A percentile compares a stretch with the other conserved stretches of the same genome.
Evolutionary conservation across 345 rosid species (phyloP).

Genomic region (Excoecaria agallocha): DNA sequence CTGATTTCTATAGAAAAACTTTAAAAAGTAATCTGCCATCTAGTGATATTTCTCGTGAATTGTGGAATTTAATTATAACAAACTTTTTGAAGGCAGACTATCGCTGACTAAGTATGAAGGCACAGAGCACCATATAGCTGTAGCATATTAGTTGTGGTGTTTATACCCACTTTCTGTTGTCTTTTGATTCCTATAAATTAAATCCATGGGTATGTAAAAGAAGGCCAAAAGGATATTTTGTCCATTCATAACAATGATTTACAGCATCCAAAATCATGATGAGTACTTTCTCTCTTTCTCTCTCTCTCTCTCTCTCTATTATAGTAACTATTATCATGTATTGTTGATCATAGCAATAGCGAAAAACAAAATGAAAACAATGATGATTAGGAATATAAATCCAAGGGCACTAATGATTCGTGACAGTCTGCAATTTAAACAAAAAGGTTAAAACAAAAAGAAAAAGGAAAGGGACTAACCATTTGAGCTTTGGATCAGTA

Average conservation of each 20-base stretch:
- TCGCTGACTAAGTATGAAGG: not conserved
- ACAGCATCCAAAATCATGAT: not conserved
- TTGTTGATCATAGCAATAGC: not conserved
- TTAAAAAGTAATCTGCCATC: not conserved
- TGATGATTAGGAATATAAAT: not conserved
- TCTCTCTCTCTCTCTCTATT: not conserved
- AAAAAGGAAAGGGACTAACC: constrained; percentile 43
- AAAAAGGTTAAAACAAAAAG: not conserved
- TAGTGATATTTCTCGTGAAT: not conserved
- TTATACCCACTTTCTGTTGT: not conserved
- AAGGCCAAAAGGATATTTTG: too few relatives aligned
- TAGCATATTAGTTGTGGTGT: not conserved
- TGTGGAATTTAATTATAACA: not conserved
- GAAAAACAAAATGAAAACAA: not conserved
- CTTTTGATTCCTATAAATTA: not conserved
- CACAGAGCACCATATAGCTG: not conserved
- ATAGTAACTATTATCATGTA: not conserved
- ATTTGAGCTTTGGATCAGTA: constrained; percentile 82
- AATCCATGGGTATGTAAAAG: not conserved
- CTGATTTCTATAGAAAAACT: not conserved
- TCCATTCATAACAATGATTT: too few relatives aligned
- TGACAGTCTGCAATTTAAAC: not conserved
- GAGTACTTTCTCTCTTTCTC: too few relatives aligned
- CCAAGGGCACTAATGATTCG: not conserved
- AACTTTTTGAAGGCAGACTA: not conserved